Base-by-base conservation (phyloP, 2,329 filamentous ascomycete species). In the Fusarium nanum region DNA sequence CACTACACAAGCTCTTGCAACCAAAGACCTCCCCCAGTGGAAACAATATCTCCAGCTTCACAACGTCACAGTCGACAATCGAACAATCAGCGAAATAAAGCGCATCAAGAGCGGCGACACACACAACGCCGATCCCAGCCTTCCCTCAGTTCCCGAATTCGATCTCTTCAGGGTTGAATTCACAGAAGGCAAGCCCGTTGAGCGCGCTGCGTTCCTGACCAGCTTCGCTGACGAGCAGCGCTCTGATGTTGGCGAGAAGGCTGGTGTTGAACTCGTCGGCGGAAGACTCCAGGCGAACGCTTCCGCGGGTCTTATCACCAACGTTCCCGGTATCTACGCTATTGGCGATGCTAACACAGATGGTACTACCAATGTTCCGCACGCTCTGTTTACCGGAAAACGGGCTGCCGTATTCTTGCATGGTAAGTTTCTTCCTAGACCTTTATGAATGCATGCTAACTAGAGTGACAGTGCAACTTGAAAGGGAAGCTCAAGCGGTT, bases 271-370 rank as follows among this genome's bases (percentile, higher is more conserved):
- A 9, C 76, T 88, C 8, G 77, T 76, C 12, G 80, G 80, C 4
- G 80, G 80, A 11, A 82, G 84, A 7, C 79, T 89, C 18, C 77
- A 78, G 0, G 83, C 81, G 0, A 80, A 85, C 41, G 37, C 42
- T 0, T 63, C 77, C 3, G 79, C 78, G n/a, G 85, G 83, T 0
- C 79, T 86, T 62, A 71, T 79, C 16, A 89, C 88, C 1, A 89
- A 83, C 55, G 72, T 88, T 6, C 73, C 78, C 0, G 87, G 87
- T 2, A 83, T 89, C 1, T 90, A 85, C 70, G 88, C 86, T 7
- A 76, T 90, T 22, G 88, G 88, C 0, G 88, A 90, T 67, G 84
- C 84, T 14, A 90, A 90, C 76, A 84, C 83, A 32, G 87, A 89
- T 56, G 84, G 85, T n/a, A 79, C 81, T 11, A 89, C 87, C 5